These are phyloP conservation scores for Actinomucor elegans DNA, from an alignment of 371 early-diverging fungal genomes.

Conservation along the genomic window DNA sequence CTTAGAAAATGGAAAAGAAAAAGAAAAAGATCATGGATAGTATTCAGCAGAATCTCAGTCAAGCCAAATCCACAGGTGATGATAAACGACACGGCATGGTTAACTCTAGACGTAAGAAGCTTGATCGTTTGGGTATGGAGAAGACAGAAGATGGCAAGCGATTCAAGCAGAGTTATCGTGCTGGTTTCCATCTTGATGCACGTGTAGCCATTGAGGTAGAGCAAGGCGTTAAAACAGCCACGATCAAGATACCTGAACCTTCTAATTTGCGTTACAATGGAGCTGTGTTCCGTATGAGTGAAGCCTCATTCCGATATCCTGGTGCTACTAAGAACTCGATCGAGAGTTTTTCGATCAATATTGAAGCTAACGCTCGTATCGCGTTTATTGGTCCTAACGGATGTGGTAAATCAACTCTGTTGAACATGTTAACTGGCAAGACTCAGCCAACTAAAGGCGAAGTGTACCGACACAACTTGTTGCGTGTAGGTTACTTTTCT, in stretches of 20 bases:
- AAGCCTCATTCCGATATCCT: constrained; percentile 61
- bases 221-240: constrained; percentile 44
- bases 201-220: constrained; percentile 65
- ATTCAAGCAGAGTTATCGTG: constrained; percentile 65
- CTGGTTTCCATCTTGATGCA: constrained; percentile 50
- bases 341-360: constrained; percentile 53
- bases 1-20: constrained; percentile 56
- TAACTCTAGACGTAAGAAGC: constrained; percentile 71
- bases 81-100: constrained; percentile 75
- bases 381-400: constrained; percentile 82
- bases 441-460: constrained; percentile 56
- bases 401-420: constrained; percentile 82
- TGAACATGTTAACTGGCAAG: constrained; percentile 70
- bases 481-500: constrained; percentile 74
- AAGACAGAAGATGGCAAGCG: constrained; percentile 65
- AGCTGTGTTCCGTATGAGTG: constrained; percentile 62
- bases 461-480: constrained; percentile 57
- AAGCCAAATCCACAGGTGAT: constrained; percentile 72
- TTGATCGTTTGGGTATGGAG: constrained; percentile 65
- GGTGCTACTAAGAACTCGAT: constrained; percentile 25
- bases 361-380: constrained; percentile 61
- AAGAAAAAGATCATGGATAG: constrained; percentile 60
- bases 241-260: constrained; percentile 59
- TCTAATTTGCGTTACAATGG: constrained; percentile 62
- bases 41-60: constrained; percentile 63